These are phyloP conservation scores for Aspergillus biplanus DNA, from an alignment of 495 filamentous ascomycete genomes.

Conservation along the genomic window DNA sequence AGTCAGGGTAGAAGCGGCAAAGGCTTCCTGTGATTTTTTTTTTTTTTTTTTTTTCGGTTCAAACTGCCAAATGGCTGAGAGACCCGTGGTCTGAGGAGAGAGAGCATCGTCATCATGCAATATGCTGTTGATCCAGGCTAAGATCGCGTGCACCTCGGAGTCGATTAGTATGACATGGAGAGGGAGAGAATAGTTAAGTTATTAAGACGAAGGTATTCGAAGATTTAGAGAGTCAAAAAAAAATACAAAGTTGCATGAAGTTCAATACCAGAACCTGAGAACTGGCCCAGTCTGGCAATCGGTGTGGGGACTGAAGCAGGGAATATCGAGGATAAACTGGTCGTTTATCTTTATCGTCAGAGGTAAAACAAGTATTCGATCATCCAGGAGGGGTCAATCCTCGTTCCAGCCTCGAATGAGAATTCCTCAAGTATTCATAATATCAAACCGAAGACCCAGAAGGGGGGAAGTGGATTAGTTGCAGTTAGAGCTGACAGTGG, in stretches of 20 bases:
- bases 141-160: constrained; percentile 1
- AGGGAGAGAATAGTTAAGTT: background rate
- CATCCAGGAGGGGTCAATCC: background rate
- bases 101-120: background rate
- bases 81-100: background rate
- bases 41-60: background rate
- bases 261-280: too few species aligned
- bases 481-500: background rate
- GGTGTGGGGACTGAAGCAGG: too few species aligned
- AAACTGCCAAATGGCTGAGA: background rate
- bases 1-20: background rate
- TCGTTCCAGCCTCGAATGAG: background rate
- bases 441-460: background rate
- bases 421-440: too few species aligned
- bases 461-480: background rate
- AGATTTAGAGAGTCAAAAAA: too few species aligned
- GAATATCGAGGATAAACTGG: too few species aligned
- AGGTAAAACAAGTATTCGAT: background rate
- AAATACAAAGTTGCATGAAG: too few species aligned
- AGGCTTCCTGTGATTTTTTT: background rate
- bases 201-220: background rate
- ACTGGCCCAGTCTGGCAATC: too few species aligned
- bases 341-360: background rate
- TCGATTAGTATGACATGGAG: background rate
- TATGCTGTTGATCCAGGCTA: background rate